A percentile compares a stretch with the other conserved stretches of the same genome.
These are phyloP conservation scores for Mycena filopes DNA, from an alignment of 768 basidiomycete genomes.

Conservation along the genomic window DNA sequence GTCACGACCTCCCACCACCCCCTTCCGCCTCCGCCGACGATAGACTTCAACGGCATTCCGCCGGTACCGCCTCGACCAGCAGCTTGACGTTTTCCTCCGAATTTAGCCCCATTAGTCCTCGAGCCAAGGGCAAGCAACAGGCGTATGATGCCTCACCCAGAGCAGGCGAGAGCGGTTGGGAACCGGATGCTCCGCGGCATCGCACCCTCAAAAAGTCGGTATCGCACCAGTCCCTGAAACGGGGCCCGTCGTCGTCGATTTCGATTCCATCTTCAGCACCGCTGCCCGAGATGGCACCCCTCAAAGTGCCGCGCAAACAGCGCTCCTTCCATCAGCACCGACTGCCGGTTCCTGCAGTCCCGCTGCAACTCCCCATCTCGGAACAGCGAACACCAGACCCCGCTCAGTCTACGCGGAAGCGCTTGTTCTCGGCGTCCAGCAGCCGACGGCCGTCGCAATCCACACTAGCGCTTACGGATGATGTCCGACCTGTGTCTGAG, in stretches of 20 bases:
- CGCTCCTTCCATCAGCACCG: conserved; percentile 72
- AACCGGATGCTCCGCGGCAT: conserved; percentile 34
- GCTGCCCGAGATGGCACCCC: conserved; percentile 37
- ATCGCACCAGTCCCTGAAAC: conserved; percentile 67
- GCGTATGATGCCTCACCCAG: conserved; percentile 12
- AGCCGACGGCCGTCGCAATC: conserved; percentile 59
- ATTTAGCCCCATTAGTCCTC: conserved; percentile 18
- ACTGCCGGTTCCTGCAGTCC: conserved; percentile 63
- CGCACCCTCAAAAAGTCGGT: conserved; percentile 62
- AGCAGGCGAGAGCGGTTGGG: conserved; percentile 24
- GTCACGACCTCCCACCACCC: conserved; percentile 59
- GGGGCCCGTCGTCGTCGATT: conserved; percentile 41
- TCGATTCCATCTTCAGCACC: conserved; percentile 35
- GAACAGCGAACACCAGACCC: conserved; percentile 43
- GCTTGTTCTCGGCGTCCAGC: conserved; percentile 73
- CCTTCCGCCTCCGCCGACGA: conserved; percentile 46
- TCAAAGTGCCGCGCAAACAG: conserved; percentile 61
- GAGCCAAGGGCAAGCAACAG: conserved; percentile 10
- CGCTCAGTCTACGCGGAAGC: conserved; percentile 51
- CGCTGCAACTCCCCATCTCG: conserved; percentile 48
- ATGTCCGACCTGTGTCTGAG: conserved; percentile 52
- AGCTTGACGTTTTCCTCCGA: conserved; percentile 53
- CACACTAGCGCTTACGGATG: conserved; percentile 56
- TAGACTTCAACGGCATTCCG: conserved; percentile 8
- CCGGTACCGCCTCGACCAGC: conserved; percentile 45